Conservation (phyloP, 2,329 filamentous ascomycete species). For the Polychaeton citri region DNA sequence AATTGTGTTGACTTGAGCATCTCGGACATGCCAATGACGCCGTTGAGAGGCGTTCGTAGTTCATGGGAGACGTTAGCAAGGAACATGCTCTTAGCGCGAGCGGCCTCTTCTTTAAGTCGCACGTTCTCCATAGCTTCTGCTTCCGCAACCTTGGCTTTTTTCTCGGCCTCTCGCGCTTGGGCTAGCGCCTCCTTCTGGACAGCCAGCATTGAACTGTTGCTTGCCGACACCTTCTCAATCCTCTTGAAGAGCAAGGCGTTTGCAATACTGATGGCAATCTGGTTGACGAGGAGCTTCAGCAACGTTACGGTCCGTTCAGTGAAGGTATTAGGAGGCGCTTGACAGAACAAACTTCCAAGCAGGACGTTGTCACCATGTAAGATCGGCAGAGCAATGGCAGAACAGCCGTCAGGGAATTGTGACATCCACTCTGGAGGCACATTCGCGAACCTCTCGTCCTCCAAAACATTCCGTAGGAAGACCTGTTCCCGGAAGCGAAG, state of each 20-base stretch:
- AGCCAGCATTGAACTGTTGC: conserved; percentile 65
- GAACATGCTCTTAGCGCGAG: conserved; percentile 72
- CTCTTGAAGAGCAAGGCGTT: conserved; percentile 53
- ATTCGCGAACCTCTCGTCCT: conserved; percentile 66
- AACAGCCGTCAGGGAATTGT: conserved; percentile 55
- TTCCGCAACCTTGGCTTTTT: conserved; percentile 64
- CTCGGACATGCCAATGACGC: conserved; percentile 46
- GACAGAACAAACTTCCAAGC: conserved; percentile 62
- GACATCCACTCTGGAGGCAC: conserved; percentile 56
- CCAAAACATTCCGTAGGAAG: conserved; percentile 59
- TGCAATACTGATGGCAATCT: conserved; percentile 54
- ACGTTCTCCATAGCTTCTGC: conserved; percentile 66
- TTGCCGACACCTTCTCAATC: conserved; percentile 63
- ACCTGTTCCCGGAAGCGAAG: conserved; percentile 63
- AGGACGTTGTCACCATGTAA: conserved; percentile 57
- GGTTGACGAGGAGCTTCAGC: conserved; percentile 57
- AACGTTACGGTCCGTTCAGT: conserved; percentile 51
- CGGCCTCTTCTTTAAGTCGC: conserved; percentile 69
- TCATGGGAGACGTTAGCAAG: conserved; percentile 44
- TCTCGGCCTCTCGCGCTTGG: conserved; percentile 59
- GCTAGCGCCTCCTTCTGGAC: conserved; percentile 61
- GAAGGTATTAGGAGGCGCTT: conserved; percentile 61
- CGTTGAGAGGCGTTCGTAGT: conserved; percentile 43
- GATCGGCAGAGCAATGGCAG: conserved; percentile 70
- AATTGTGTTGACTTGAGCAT: conserved; percentile 45